These are phyloP conservation scores for Funneliformis caledonium DNA, from an alignment of 371 early-diverging fungal genomes.

Conservation along the genomic window DNA sequence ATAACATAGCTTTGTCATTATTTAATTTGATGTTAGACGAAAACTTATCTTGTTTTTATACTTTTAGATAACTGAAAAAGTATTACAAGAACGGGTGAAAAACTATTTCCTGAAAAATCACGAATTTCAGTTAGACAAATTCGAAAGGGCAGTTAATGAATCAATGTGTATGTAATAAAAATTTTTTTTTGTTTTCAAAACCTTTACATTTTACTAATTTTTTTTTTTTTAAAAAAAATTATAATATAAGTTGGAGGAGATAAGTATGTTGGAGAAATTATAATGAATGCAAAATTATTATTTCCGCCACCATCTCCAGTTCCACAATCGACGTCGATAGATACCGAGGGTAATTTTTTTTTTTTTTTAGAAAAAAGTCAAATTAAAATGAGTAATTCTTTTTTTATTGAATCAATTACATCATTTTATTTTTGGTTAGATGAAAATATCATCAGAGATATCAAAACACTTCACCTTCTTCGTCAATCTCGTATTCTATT, in stretches of 20 bases:
- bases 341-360: neutral
- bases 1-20: too few species aligned
- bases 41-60: neutral
- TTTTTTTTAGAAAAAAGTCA: neutral
- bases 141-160: constrained; percentile 2
- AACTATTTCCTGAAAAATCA: neutral
- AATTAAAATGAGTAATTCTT: neutral
- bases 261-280: constrained; percentile 29
- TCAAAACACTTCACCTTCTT: constrained; percentile 16
- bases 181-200: neutral
- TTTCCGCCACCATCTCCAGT: constrained; percentile 6
- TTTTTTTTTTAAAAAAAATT: neutral
- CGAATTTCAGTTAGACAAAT: constrained; percentile 14
- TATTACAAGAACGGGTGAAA: constrained; percentile 25
- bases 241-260: constrained; percentile 15
- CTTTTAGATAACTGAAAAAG: constrained; percentile 3
- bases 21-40: neutral
- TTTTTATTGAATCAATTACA: neutral
- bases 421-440: neutral
- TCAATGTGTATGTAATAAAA: constrained; percentile 10
- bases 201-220: neutral
- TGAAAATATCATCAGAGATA: neutral
- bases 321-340: neutral
- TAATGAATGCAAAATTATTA: constrained; percentile 34
- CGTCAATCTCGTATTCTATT: constrained; percentile 23